phyloP scores from a whole-genome alignment of 495 filamentous ascomycete species.

The Recurvomyces mirabilis region DNA sequence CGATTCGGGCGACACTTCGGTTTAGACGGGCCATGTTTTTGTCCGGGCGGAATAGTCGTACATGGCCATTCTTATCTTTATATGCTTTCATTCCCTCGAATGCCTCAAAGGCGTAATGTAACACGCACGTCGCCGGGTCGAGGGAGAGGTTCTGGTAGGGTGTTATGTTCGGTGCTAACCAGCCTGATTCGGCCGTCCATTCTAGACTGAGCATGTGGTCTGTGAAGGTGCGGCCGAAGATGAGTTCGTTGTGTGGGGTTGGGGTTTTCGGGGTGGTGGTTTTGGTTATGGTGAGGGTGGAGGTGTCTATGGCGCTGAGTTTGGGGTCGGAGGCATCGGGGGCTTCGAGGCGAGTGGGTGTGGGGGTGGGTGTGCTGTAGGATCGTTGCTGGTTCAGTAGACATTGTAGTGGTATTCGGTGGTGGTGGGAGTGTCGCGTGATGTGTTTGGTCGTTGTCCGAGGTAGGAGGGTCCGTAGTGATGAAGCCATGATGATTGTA shows the following conservation, averaged over 20 bases:
- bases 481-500: not conserved
- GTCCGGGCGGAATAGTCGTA: constrained; percentile 86
- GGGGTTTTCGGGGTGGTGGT: constrained; percentile 65
- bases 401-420: not conserved
- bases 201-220: constrained; percentile 90
- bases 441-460: no score
- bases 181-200: constrained; percentile 75
- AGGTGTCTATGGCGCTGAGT: constrained; percentile 56
- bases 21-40: constrained; percentile 94
- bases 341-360: constrained; percentile 4
- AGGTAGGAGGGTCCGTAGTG: not conserved
- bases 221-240: constrained; percentile 85
- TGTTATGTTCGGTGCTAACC: constrained; percentile 67
- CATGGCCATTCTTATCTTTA: constrained; percentile 59
- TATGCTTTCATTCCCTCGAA: constrained; percentile 99
- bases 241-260: constrained; percentile 59
- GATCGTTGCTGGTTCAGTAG: not conserved
- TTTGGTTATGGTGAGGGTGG: constrained; percentile 61
- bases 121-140: constrained; percentile 91
- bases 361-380: no score
- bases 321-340: constrained; percentile 36
- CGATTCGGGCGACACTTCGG: constrained; percentile 77
- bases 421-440: no score
- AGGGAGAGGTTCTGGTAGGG: constrained; percentile 96
- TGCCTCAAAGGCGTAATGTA: constrained; percentile 95